Evolutionary conservation across 2,329 filamentous ascomycete species (phyloP).

Genomic region (Nannizzia gypsea): DNA sequence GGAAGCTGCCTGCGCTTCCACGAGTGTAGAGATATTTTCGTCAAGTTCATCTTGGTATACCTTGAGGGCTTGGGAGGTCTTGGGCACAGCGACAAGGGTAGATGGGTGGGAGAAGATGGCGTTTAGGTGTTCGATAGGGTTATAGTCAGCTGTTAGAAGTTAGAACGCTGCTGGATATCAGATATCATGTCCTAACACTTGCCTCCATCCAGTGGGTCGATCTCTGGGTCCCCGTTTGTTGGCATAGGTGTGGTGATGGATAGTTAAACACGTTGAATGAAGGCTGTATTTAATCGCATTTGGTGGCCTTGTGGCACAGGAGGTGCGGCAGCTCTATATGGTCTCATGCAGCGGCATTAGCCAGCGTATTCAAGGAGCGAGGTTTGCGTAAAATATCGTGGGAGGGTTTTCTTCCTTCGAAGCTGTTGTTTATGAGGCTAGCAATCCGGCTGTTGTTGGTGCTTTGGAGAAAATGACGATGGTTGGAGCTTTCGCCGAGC

Average conservation of each 20-base stretch:
- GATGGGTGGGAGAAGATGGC: constrained; percentile 84
- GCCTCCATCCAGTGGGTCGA: constrained; percentile 37
- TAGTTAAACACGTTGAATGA: background rate
- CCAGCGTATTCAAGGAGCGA: background rate
- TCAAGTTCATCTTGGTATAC: constrained; percentile 73
- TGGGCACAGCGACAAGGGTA: constrained; percentile 62
- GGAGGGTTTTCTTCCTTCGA: background rate
- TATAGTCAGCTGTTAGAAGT: constrained; percentile 56
- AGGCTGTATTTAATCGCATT: background rate
- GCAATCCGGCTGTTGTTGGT: background rate
- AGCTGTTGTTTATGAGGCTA: background rate
- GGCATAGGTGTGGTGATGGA: constrained; percentile 25
- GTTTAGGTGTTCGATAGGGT: constrained; percentile 88
- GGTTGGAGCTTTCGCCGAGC: background rate
- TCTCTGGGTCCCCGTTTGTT: constrained; percentile 25
- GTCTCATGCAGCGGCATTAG: background rate
- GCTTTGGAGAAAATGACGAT: background rate
- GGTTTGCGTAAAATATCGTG: background rate
- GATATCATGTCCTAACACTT: constrained; percentile 14
- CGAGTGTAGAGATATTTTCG: constrained; percentile 59
- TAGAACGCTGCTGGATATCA: constrained; percentile 1
- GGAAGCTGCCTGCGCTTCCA: constrained; percentile 65
- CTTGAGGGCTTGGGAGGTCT: constrained; percentile 62
- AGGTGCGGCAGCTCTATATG: background rate
- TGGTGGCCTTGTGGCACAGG: background rate